Percentiles rank a stretch among this genome's conserved stretches.
phyloP scores from a whole-genome alignment of 1,284 basidiomycete genomes.

The Moniliophthora roreri region DNA sequence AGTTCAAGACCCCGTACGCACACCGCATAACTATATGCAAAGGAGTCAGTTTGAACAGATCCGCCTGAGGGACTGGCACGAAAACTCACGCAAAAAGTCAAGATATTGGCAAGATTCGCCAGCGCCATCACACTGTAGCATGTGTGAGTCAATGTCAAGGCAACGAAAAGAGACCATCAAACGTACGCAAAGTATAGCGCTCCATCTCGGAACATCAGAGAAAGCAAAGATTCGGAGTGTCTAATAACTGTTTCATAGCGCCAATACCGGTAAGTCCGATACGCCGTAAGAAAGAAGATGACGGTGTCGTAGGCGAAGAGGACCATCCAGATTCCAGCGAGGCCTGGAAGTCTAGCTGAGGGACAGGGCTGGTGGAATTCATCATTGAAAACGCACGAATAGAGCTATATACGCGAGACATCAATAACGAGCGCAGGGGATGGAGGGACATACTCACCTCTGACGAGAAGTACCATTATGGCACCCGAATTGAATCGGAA shows the following conservation, averaged over 20 bases:
- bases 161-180: too few relatives aligned
- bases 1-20: too few relatives aligned
- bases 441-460: too few relatives aligned
- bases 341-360: background rate
- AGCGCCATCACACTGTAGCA: slow-evolving; percentile 11
- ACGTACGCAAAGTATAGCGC: slow-evolving; percentile 14
- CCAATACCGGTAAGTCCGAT: slow-evolving; percentile 2
- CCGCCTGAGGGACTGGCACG: background rate
- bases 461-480: too few relatives aligned
- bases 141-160: background rate
- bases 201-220: background rate
- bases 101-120: slow-evolving; percentile 11
- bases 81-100: slow-evolving; percentile 12
- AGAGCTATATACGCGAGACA: too few relatives aligned
- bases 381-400: too few relatives aligned
- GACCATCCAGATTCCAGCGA: slow-evolving; percentile 11
- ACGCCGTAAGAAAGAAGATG: slow-evolving; percentile 8
- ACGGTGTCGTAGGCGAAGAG: slow-evolving; percentile 13
- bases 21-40: too few relatives aligned
- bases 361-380: too few relatives aligned
- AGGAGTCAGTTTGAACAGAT: too few relatives aligned
- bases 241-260: too few relatives aligned
- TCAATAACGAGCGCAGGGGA: too few relatives aligned
- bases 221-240: background rate
- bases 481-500: too few relatives aligned